Base-by-base conservation (phyloP, 768 basidiomycete species). In the Kwoniella sp. region DNA sequence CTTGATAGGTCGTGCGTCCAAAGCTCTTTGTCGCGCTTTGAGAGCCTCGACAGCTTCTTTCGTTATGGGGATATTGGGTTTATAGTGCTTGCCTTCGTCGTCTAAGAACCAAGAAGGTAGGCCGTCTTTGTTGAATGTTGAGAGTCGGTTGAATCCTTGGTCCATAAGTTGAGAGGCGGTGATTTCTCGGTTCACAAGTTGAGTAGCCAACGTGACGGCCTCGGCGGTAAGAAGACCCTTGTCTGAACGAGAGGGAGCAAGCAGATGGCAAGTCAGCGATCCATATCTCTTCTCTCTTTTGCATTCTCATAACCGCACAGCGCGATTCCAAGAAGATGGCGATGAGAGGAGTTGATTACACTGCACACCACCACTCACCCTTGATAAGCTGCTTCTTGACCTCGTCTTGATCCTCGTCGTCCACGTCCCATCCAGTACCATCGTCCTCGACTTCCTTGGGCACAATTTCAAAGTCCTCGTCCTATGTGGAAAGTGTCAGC, bases 1-100 rank as follows among this genome's bases (percentile, higher is more conserved):
- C 83, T 96, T 98, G 82, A 99, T 98, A 19, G 96, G 96, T 25
- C 96, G 87, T 0, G 95, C 92, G 77, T 99, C 93, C 53, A 99
- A 83, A 15, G 92, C 91, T 13, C 95, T 89, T 81, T 94, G 90
- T 80, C 90, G 92, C 22, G 90, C 90, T 29, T 90, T 87, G 29
- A 99, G 83, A 10, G 87, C 88, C 53, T 85, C 84, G 60, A 98
- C 83, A 10, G 96, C 96, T 78, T 98, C 96, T 79, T 95, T 98
- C 0, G 94, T 97, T 59, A 97, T 84, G n/a, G 96, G 96, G 50
- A 98, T 83, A 78, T 98, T 98, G 55, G 90, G 82, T 78, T 92
- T 94, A 85, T 95, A 96, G 77, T 89, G 85, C 72, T 92, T 92
- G 15, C 87, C 81, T 81, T 99, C 96, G 69, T 99, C 96, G 69